Base-by-base conservation (phyloP, 805 yeast species). In the Candida insectorum region DNA sequence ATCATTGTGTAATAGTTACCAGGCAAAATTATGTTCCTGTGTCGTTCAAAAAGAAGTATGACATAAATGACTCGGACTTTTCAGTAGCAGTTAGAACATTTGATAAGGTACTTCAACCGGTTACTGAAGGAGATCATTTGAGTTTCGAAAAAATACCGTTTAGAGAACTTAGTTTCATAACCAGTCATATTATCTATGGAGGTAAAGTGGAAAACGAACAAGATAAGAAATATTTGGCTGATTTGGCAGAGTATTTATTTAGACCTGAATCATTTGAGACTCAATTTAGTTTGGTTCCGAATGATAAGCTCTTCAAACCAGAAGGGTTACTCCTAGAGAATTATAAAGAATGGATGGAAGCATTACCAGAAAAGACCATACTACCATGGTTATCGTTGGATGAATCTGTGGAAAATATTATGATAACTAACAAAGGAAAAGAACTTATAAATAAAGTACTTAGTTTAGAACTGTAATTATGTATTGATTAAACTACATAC, bases 21-120 rank as follows among this genome's bases (percentile, higher is more conserved):
- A 56, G 85, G 33, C 52, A 74, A 31, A 62, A 82, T 29, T 81
- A 69, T 42, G 69, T 66, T 1, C 87, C 91, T 0, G 50, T 73
- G 2, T 85, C 91, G 2, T 84, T 85, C 57, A 45, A 58, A 1
- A 71, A 73, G 43, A 49, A 44, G 7, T 81, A 85, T 49, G 94
- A 84, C 39, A 74, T 88, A 46, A 84, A 75, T 49, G 85, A 84
- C 36, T 57, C 79, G n/a, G 96, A 89, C 51, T 70, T 81, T 34
- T 56, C 60, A 8, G 64, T 76, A 15, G 80, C 77, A 2, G 42
- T 67, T 4, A 48, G 40, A 30, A 60, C 77, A 13, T 53, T 80
- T 30, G 63, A 63, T 25, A 56, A 62, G 28, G 50, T 73, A 46
- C 48, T 80, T n/a, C 34, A 26, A 5, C 52, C 55, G 6, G n/a